These are phyloP conservation scores for Fusarium sp. DNA, from an alignment of 2,329 filamentous ascomycete species.

Conservation along the genomic window DNA sequence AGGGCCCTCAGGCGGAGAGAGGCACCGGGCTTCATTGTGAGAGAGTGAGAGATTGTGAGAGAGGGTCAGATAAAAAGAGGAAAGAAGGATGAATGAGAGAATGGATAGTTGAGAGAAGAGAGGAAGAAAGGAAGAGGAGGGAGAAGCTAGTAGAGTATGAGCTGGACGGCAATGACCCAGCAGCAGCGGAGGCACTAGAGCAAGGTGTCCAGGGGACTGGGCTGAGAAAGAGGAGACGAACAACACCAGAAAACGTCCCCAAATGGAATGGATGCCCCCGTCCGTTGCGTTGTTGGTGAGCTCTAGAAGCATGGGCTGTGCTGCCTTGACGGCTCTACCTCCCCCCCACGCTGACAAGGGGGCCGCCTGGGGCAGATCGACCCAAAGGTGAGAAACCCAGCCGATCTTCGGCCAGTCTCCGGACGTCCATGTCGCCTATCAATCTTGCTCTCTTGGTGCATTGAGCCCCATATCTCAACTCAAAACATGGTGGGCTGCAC, in stretches of 20 bases:
- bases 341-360: conserved; percentile 22
- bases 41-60: background rate
- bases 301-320: conserved; percentile 18
- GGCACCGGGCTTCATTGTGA: conserved; percentile 32
- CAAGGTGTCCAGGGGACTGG: conserved; percentile 20
- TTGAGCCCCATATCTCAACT: conserved; percentile 9
- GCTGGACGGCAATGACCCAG: conserved; percentile 1
- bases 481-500: conserved; percentile 21
- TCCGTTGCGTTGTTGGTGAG: conserved; percentile 23
- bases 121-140: conserved; percentile 5
- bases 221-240: conserved; percentile 7
- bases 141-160: background rate
- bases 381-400: conserved; percentile 3
- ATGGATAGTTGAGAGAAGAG: conserved; percentile 10
- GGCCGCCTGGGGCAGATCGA: background rate
- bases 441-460: background rate
- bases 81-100: conserved; percentile 8
- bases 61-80: background rate
- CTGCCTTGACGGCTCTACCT: background rate
- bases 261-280: conserved; percentile 15
- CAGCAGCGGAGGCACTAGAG: conserved; percentile 26
- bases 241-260: conserved; percentile 16
- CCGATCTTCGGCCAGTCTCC: conserved; percentile 33
- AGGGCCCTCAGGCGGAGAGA: conserved; percentile 35
- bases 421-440: conserved; percentile 5